Evolutionary conservation across 2,329 filamentous ascomycete species (phyloP).

Genomic region (Dothistroma pini): DNA sequence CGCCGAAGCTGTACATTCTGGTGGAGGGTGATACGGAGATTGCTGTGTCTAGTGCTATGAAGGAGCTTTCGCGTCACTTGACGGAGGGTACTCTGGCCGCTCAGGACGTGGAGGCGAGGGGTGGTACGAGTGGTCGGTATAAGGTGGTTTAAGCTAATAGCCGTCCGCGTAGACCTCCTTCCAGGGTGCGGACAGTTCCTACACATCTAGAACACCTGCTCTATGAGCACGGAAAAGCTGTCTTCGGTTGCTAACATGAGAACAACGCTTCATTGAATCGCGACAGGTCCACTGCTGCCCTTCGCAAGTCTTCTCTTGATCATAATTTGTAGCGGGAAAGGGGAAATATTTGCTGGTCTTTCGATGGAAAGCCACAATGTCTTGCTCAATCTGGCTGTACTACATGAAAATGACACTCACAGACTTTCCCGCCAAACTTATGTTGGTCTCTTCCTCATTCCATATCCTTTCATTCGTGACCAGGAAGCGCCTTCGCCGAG

Average conservation of each 20-base stretch:
- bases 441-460: neutral
- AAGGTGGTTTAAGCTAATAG: slow-evolving; percentile 64
- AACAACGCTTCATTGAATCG: too few relatives aligned
- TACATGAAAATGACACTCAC: neutral
- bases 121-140: slow-evolving; percentile 71
- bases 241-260: too few relatives aligned
- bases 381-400: neutral
- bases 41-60: slow-evolving; percentile 84
- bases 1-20: slow-evolving; percentile 95
- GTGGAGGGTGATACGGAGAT: slow-evolving; percentile 97
- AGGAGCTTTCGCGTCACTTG: slow-evolving; percentile 80
- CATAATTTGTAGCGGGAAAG: neutral
- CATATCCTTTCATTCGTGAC: neutral
- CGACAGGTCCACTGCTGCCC: too few relatives aligned
- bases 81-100: slow-evolving; percentile 89
- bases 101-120: slow-evolving; percentile 76
- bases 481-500: neutral
- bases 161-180: neutral
- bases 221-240: neutral
- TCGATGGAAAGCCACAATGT: neutral
- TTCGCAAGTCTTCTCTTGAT: neutral
- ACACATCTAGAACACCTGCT: neutral
- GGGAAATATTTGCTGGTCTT: neutral
- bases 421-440: neutral
- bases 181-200: neutral